These are phyloP conservation scores for Mucuna pruriens DNA, from an alignment of 306 rosid genomes.

Conservation along the genomic window DNA sequence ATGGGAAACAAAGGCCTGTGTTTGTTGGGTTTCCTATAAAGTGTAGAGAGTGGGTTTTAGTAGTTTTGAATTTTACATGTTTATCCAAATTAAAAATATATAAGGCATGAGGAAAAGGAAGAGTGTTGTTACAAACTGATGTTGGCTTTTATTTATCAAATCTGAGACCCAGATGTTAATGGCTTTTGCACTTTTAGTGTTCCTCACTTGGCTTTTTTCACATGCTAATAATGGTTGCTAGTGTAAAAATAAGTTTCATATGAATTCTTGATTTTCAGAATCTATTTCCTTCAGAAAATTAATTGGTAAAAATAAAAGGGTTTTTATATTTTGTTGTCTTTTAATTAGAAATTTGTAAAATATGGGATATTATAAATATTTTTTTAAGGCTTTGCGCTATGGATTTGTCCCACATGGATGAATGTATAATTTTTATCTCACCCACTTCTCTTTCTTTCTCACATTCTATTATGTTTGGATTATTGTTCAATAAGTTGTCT, in stretches of 20 bases:
- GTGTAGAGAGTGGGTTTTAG: not conserved
- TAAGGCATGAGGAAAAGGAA: not conserved
- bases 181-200: conserved; percentile 12
- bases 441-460: not conserved
- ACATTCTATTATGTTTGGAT: conserved; percentile 17
- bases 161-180: not conserved
- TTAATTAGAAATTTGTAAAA: not conserved
- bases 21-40: not conserved
- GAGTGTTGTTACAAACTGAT: conserved; percentile 20
- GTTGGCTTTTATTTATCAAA: conserved; percentile 20
- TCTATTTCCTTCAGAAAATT: not conserved
- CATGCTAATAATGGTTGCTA: conserved; percentile 31
- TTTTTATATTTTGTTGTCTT: not conserved
- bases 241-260: conserved; percentile 21
- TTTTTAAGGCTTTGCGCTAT: not conserved
- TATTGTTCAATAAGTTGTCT: conserved; percentile 29
- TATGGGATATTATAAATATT: not conserved
- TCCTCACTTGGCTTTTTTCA: conserved; percentile 2
- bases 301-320: conserved; percentile 1
- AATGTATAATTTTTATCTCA: not conserved
- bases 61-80: conserved; percentile 15
- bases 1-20: conserved; percentile 5
- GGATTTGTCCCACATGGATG: conserved; percentile 5
- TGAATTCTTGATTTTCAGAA: conserved; percentile 4
- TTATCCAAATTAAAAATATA: conserved; percentile 6